phyloP scores from a whole-genome alignment of 176 grass and related monocot genomes.

The Rhipidocladum racemiflorum region DNA sequence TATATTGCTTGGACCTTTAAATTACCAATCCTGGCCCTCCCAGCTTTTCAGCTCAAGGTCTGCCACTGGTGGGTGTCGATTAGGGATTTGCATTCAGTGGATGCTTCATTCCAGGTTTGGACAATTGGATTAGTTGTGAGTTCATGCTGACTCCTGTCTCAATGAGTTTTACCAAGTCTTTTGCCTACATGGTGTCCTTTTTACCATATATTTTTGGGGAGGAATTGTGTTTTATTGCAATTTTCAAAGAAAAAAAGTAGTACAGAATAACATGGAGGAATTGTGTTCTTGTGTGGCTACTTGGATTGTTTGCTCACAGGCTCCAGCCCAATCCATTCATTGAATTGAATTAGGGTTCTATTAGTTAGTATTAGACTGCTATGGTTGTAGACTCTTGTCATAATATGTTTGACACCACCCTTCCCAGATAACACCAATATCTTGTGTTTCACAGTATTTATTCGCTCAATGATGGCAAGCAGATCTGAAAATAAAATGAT shows the following conservation, averaged over 20 bases:
- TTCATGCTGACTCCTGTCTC: neutral
- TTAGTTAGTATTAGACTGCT: too few species aligned
- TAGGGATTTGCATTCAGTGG: neutral
- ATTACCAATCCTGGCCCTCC: too few species aligned
- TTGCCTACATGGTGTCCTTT: neutral
- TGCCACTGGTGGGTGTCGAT: neutral
- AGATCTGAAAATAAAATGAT: constrained; percentile 48
- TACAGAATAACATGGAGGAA: neutral
- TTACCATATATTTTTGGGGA: neutral
- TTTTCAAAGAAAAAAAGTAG: neutral
- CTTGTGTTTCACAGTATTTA: constrained; percentile 61
- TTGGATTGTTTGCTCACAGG: too few species aligned
- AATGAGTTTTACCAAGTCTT: neutral
- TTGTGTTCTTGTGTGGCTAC: too few species aligned
- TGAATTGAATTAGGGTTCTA: too few species aligned
- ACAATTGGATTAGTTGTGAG: neutral
- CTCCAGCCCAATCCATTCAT: too few species aligned
- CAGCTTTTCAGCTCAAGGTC: too few species aligned
- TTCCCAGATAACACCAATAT: constrained; percentile 72
- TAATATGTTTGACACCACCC: constrained; percentile 63
- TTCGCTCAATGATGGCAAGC: constrained; percentile 56
- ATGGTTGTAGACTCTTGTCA: too few species aligned
- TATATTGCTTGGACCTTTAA: too few species aligned
- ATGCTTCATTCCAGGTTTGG: neutral
- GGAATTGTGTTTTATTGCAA: neutral